Evolutionary conservation across 108 stramenopile genomes (phyloP).

Genomic region (Fragilaria crotonensis): DNA sequence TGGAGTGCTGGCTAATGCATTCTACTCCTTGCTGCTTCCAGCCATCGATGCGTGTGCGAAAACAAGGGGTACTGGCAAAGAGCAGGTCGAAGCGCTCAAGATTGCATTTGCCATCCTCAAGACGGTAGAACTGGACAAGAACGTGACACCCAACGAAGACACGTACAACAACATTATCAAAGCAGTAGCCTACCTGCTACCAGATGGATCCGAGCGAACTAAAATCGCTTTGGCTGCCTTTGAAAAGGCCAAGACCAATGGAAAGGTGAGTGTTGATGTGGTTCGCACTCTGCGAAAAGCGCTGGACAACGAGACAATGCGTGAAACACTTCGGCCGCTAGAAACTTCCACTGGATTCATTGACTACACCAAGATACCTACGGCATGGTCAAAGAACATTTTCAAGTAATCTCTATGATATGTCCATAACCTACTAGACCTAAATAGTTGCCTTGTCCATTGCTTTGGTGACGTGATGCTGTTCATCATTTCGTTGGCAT

Average conservation of each 20-base stretch:
- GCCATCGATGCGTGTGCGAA: constrained; percentile 49
- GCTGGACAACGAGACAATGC: constrained; percentile 10
- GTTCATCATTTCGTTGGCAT: no score
- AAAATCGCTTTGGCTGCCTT: constrained; percentile 21
- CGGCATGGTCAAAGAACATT: constrained; percentile 25
- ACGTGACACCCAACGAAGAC: constrained; percentile 2
- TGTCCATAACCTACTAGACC: no score
- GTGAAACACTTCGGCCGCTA: constrained; percentile 5
- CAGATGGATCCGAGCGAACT: constrained; percentile 21
- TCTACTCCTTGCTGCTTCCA: no score
- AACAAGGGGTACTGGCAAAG: constrained; percentile 16
- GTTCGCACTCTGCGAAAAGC: constrained; percentile 13
- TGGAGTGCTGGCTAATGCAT: no score
- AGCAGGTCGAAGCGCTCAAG: constrained; percentile 31
- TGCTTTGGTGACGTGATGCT: no score
- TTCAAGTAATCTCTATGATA: no score
- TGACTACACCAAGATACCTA: constrained; percentile 17
- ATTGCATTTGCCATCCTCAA: constrained; percentile 46
- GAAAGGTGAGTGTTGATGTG: constrained; percentile 13
- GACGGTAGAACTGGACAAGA: constrained; percentile 13
- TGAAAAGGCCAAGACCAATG: constrained; percentile 27
- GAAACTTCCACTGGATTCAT: constrained; percentile 16
- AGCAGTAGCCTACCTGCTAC: constrained; percentile 15
- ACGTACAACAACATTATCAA: constrained; percentile 25
- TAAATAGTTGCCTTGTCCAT: no score